Evolutionary conservation across 78 protist species (phyloP), one percentile per base, ranked within the genome.

Genomic region (Dictyostelium capitatum): DNA sequence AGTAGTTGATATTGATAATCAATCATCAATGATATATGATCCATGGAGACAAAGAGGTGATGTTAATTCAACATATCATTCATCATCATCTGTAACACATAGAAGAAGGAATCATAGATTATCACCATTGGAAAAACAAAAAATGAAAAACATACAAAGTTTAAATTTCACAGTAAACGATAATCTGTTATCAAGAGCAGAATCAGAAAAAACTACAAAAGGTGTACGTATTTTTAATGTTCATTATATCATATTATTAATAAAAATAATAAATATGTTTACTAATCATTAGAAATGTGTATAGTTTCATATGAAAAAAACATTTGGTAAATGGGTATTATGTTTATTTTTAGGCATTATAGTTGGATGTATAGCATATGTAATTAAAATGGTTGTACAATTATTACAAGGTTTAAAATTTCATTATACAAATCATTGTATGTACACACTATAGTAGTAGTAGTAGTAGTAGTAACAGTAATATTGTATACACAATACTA

Each of bases 311-410:
- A 48, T 87, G n/a, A 30, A 87, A 50, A 87, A 87, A 50, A 87
- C 92, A 62, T 77, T 87, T 57, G 92, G 92, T 62, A 87, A 87
- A 87, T 87, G 92, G 92, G 47, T 87, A 28, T 57, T 87, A 48
- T 87, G 92, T 77, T 50, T 87, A 23, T 43, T 77, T 47, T 59
- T 87, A n/a, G 92, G 92, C 30, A 20, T 74, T 17, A 50, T 87
- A 17, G 77, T 77, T 25, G 92, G 92, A 43, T 87, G 79, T 17
- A 57, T 87, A 51, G 92, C 92, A 64, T 87, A 87, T 77, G 79
- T 87, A 57, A 59, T 87, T 15, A 87, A 87, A 64, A 62, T 74
- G 62, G 53, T 70, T 14, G 92, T 87, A 11, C 77, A 57, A 23
- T 48, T 75, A 70, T 56, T 87, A 15, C 92, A 87, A 77, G 83